These are phyloP conservation scores for Populus pruinosa DNA, from an alignment of 345 rosid species.

Conservation along the genomic window DNA sequence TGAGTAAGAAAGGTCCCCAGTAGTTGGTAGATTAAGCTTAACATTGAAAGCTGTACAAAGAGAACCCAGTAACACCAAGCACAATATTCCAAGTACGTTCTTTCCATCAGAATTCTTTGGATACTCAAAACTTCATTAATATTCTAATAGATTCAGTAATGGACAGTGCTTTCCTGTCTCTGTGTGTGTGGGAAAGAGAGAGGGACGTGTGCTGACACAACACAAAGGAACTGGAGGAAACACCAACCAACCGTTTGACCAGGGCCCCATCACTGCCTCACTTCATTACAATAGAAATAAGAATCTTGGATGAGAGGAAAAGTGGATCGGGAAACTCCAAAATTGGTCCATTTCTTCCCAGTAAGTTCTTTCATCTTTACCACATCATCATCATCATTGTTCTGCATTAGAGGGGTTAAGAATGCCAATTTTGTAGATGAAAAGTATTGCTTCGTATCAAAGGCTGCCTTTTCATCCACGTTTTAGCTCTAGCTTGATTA, in stretches of 20 bases:
- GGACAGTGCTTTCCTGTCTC: background rate
- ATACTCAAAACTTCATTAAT: background rate
- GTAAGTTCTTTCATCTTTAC: background rate
- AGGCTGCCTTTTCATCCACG: too few relatives aligned
- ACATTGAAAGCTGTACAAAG: background rate
- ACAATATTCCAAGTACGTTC: background rate
- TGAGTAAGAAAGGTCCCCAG: background rate
- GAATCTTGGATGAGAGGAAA: slow-evolving; percentile 35
- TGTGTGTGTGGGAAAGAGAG: background rate
- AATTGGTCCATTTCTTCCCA: slow-evolving; percentile 25
- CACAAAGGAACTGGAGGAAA: slow-evolving; percentile 31
- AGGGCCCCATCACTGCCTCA: slow-evolving; percentile 29
- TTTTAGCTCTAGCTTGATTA: too few relatives aligned
- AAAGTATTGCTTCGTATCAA: too few relatives aligned
- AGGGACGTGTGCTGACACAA: background rate
- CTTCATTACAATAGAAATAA: background rate
- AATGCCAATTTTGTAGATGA: background rate
- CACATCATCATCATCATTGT: background rate
- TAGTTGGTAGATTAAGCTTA: background rate
- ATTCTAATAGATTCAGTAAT: background rate
- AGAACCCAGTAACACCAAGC: slow-evolving; percentile 7
- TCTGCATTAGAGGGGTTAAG: background rate
- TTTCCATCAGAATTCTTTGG: background rate
- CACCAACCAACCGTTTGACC: slow-evolving; percentile 56
- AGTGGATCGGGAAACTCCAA: slow-evolving; percentile 24